Percentiles rank a stretch among this genome's conserved stretches.
Conservation (phyloP, 1,284 basidiomycete genomes). For the Agaricales sp. region DNA sequence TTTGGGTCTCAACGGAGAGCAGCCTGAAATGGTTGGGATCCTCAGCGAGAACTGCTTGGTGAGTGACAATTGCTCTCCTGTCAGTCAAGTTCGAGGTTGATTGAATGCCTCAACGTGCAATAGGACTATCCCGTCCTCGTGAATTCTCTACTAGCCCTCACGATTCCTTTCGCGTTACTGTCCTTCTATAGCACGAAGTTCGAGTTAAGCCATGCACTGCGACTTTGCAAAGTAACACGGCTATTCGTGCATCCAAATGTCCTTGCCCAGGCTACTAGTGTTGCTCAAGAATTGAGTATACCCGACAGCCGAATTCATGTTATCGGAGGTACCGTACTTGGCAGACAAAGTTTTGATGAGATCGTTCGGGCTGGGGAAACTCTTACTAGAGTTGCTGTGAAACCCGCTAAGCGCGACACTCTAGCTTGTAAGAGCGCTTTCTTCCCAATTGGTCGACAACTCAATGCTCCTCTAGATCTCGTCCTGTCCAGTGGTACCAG, state of each 20-base stretch:
- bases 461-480: conserved; percentile 26
- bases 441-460: background rate
- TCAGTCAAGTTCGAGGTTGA: conserved; percentile 1
- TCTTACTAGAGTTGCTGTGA: conserved; percentile 30
- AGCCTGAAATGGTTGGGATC: conserved; percentile 53
- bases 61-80: conserved; percentile 16
- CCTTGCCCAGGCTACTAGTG: conserved; percentile 35
- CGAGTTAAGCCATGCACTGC: conserved; percentile 51
- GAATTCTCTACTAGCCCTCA: conserved; percentile 43
- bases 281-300: conserved; percentile 41
- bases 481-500: conserved; percentile 72
- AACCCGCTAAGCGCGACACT: conserved; percentile 40
- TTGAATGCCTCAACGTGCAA: background rate
- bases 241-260: conserved; percentile 52
- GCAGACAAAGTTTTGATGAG: conserved; percentile 32
- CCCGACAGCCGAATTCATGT: conserved; percentile 41
- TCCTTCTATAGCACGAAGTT: conserved; percentile 56
- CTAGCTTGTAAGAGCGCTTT: conserved; percentile 33
- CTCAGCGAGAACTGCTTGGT: conserved; percentile 63
- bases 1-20: conserved; percentile 35
- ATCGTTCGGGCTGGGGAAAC: conserved; percentile 32
- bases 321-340: conserved; percentile 31
- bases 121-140: conserved; percentile 56
- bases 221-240: conserved; percentile 41
- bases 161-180: conserved; percentile 53